These are phyloP conservation scores for Nakazawaea populi DNA, from an alignment of 805 yeast species.

Conservation along the genomic window DNA sequence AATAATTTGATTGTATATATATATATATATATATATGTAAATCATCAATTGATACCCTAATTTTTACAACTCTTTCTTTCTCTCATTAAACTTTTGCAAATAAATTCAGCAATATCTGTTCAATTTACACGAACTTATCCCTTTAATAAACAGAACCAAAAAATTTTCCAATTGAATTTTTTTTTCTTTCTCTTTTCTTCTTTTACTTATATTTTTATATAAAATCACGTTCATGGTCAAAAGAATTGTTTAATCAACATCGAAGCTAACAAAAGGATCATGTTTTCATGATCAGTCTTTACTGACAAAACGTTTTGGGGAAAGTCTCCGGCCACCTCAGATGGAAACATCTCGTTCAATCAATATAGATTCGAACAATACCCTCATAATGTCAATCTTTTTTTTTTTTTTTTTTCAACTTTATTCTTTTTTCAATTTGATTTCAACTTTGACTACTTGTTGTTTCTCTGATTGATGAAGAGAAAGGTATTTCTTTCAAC, in stretches of 20 bases:
- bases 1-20: too few relatives aligned
- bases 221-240: constrained; percentile 51
- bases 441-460: background rate
- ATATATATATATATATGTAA: background rate
- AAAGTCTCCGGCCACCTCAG: constrained; percentile 77
- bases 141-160: background rate
- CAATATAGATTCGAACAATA: constrained; percentile 1
- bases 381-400: background rate
- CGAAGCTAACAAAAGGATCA: constrained; percentile 61
- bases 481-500: too few relatives aligned
- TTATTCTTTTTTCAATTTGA: background rate
- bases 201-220: background rate
- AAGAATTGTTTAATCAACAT: constrained; percentile 53
- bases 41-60: background rate
- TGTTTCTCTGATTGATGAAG: too few relatives aligned
- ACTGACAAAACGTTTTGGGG: constrained; percentile 57
- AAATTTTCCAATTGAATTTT: background rate
- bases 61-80: background rate
- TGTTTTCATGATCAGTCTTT: constrained; percentile 13
- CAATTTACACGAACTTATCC: background rate
- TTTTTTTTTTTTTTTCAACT: background rate
- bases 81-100: background rate
- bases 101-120: too few relatives aligned
- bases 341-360: constrained; percentile 48
- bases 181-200: constrained; percentile 1